Evolutionary conservation across 169 alveolate genomes (phyloP).

Genomic region (Amoebophrya sp.): DNA sequence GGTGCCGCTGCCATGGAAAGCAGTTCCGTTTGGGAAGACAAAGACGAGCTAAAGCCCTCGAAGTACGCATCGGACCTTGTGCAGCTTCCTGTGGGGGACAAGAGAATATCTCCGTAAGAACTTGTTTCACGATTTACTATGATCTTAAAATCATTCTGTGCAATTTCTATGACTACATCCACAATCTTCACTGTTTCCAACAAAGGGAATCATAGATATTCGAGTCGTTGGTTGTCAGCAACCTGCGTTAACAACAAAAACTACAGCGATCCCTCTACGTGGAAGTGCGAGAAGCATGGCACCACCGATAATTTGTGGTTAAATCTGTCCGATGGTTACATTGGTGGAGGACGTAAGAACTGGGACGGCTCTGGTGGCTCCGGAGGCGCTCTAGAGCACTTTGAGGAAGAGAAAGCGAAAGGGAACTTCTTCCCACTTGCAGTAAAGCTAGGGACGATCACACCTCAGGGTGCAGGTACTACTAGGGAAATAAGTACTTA

Average conservation of each 20-base stretch:
- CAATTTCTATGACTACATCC: too few species aligned
- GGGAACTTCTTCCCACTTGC: conserved; percentile 70
- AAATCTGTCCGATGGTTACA: conserved; percentile 33
- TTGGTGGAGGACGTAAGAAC: conserved; percentile 38
- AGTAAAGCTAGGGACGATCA: conserved; percentile 80
- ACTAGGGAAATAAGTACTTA: too few species aligned
- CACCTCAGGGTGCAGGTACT: conserved; percentile 81
- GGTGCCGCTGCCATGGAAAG: not conserved
- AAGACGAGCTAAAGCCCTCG: conserved; percentile 15
- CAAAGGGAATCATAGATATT: too few species aligned
- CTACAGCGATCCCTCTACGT: conserved; percentile 23
- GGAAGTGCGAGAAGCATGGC: conserved; percentile 37
- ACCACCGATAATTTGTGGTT: conserved; percentile 33
- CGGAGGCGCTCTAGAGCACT: conserved; percentile 7
- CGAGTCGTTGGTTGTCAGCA: too few species aligned
- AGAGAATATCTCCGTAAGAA: not conserved
- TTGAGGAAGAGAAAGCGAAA: conserved; percentile 48
- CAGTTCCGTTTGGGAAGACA: not conserved
- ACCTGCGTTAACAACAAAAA: not conserved
- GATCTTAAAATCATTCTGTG: too few species aligned
- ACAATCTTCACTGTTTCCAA: too few species aligned
- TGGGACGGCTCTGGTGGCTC: conserved; percentile 34
- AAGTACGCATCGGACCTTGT: not conserved
- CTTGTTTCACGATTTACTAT: too few species aligned
- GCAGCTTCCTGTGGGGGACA: not conserved